Evolutionary conservation across 177 flowering plant species (phyloP).

Genomic region (Vitis hybrid): DNA sequence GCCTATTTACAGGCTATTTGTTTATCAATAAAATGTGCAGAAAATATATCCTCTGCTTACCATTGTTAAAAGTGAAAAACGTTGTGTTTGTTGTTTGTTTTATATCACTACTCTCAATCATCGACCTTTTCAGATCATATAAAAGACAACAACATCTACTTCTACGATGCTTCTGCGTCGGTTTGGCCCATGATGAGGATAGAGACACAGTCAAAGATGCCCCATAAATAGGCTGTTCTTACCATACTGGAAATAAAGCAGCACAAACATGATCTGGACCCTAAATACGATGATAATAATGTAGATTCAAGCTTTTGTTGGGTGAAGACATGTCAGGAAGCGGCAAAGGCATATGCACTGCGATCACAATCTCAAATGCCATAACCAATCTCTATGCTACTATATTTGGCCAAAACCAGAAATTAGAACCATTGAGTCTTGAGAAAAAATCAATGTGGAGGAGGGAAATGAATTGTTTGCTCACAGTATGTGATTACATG

Average conservation of each 20-base stretch:
- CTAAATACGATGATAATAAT: constrained; percentile 31
- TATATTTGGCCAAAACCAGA: constrained; percentile 64
- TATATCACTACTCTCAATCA: constrained; percentile 44
- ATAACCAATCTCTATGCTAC: constrained; percentile 79
- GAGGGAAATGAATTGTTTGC: constrained; percentile 76
- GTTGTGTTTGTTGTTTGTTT: too few relatives aligned
- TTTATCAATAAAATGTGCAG: too few relatives aligned
- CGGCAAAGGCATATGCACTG: constrained; percentile 89
- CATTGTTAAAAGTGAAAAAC: too few relatives aligned
- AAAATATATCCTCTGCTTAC: too few relatives aligned
- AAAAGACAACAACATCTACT: constrained; percentile 58
- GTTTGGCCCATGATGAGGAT: constrained; percentile 31
- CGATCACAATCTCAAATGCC: constrained; percentile 84
- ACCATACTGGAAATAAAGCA: constrained; percentile 38
- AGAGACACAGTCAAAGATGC: neutral
- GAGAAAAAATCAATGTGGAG: constrained; percentile 76
- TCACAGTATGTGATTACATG: constrained; percentile 80
- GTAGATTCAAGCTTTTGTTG: constrained; percentile 68
- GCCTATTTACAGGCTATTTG: too few relatives aligned
- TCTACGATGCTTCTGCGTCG: constrained; percentile 53
- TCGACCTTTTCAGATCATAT: constrained; percentile 61
- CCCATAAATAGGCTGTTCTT: constrained; percentile 21
- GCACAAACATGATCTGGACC: constrained; percentile 13
- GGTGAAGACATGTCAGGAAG: constrained; percentile 98
- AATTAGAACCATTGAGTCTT: constrained; percentile 57